Percentiles rank a stretch among this genome's conserved stretches.
Conservation (phyloP, 2,329 filamentous ascomycete genomes). For the Pseudopithomyces maydicus region DNA sequence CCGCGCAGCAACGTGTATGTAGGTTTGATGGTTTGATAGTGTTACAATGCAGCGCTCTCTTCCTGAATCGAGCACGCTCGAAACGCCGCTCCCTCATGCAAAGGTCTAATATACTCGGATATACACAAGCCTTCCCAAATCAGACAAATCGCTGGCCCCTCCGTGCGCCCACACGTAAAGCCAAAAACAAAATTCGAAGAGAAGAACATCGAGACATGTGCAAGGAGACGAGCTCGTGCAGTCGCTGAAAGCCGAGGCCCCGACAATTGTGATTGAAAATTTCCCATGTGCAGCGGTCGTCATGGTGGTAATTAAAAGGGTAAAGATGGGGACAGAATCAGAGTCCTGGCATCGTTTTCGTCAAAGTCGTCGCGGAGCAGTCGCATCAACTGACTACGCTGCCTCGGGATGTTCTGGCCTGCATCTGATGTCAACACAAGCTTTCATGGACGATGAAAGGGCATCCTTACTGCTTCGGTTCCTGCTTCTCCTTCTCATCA, state of each 20-base stretch:
- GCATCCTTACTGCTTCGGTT: constrained; percentile 19
- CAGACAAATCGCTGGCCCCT: constrained; percentile 6
- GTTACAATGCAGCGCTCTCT: constrained; percentile 18
- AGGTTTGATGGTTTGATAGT: constrained; percentile 12
- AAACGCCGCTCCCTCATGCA: constrained; percentile 36
- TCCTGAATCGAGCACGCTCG: constrained; percentile 14
- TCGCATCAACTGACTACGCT: neutral
- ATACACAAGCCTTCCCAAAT: constrained; percentile 27
- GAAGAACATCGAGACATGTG: constrained; percentile 5
- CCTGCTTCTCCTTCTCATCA: constrained; percentile 22
- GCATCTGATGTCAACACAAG: neutral
- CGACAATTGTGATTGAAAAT: constrained; percentile 8
- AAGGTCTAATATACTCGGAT: constrained; percentile 33
- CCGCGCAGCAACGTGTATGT: neutral
- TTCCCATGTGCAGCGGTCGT: constrained; percentile 3
- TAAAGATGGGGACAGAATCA: constrained; percentile 7
- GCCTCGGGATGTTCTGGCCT: constrained; percentile 11
- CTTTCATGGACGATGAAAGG: neutral
- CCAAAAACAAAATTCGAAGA: constrained; percentile 10
- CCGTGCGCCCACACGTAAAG: constrained; percentile 24
- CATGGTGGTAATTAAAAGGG: constrained; percentile 12
- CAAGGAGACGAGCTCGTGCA: constrained; percentile 21
- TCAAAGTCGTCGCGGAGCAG: constrained; percentile 15
- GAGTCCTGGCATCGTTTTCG: constrained; percentile 11
- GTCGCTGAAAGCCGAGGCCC: constrained; percentile 6